Evolutionary conservation across 2,329 filamentous ascomycete genomes (phyloP).

Genomic region (Biscogniauxia sp.): DNA sequence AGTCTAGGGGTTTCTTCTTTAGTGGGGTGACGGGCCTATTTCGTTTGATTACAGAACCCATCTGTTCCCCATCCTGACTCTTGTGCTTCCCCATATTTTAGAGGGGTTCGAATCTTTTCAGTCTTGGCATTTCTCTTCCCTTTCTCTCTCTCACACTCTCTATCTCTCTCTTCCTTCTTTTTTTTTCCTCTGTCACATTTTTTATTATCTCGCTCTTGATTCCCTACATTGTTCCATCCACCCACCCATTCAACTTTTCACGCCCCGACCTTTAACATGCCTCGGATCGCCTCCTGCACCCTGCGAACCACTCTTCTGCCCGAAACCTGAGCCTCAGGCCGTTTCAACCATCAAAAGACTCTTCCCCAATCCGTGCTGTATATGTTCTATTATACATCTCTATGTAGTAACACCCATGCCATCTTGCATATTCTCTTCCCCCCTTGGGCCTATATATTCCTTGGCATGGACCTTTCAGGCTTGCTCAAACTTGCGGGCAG

Average conservation of each 20-base stretch:
- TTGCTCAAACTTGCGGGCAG: not conserved
- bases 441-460: not conserved
- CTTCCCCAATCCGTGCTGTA: not conserved
- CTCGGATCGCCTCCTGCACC: conserved; percentile 19
- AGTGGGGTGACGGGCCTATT: conserved; percentile 5
- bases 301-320: conserved; percentile 10
- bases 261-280: conserved; percentile 2
- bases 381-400: not conserved
- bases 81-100: conserved; percentile 1
- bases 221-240: no score
- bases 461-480: not conserved
- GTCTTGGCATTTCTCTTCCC: conserved; percentile 15
- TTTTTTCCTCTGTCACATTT: not conserved
- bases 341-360: conserved; percentile 15
- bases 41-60: conserved; percentile 18
- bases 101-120: conserved; percentile 3
- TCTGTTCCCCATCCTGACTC: conserved; percentile 5
- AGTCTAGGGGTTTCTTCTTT: not conserved
- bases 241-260: not conserved
- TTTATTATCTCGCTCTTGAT: not conserved
- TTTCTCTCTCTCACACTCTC: conserved; percentile 10
- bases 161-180: conserved; percentile 4
- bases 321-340: conserved; percentile 21
- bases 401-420: not conserved
- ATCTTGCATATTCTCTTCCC: not conserved